Evolutionary conservation across 208 protist genomes (phyloP).

Genomic region (Leishmania tropica): DNA sequence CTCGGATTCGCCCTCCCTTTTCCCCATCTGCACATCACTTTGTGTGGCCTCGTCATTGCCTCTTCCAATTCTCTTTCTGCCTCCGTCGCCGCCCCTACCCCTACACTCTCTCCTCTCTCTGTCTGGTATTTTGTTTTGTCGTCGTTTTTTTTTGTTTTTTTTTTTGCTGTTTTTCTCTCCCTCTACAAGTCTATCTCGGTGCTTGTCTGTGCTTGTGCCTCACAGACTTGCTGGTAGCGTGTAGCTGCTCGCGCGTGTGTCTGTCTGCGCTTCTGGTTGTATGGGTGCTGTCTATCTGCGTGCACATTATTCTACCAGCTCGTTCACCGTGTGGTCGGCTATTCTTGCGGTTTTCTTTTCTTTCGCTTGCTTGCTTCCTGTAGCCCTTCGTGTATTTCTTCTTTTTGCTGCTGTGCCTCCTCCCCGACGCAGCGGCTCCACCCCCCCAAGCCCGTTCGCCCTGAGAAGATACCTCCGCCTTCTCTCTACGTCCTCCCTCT

Average conservation of each 20-base stretch:
- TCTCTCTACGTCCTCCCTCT: not conserved
- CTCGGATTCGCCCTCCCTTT: not conserved
- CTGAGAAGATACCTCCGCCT: not conserved
- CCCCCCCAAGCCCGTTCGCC: not conserved
- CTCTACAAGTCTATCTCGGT: not conserved
- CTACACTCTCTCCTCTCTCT: not conserved
- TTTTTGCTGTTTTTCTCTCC: not conserved
- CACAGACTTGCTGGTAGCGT: not conserved
- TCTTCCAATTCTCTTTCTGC: not conserved
- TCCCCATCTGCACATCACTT: not conserved
- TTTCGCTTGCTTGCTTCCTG: not conserved
- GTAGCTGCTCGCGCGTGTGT: not conserved
- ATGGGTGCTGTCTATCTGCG: not conserved
- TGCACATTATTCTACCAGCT: not conserved
- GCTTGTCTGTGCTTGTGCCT: not conserved
- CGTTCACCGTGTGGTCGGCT: not conserved
- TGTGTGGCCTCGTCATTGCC: not conserved
- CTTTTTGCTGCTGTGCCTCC: not conserved
- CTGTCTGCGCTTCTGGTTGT: not conserved
- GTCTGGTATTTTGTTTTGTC: not conserved
- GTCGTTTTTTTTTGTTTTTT: too few species aligned
- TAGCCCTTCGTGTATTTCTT: slow-evolving; percentile 1
- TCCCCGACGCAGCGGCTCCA: not conserved
- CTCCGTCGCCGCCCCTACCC: not conserved
- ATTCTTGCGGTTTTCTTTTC: not conserved